phyloP scores from a whole-genome alignment of 2,329 filamentous ascomycete genomes.

The Xylariaceae sp. region DNA sequence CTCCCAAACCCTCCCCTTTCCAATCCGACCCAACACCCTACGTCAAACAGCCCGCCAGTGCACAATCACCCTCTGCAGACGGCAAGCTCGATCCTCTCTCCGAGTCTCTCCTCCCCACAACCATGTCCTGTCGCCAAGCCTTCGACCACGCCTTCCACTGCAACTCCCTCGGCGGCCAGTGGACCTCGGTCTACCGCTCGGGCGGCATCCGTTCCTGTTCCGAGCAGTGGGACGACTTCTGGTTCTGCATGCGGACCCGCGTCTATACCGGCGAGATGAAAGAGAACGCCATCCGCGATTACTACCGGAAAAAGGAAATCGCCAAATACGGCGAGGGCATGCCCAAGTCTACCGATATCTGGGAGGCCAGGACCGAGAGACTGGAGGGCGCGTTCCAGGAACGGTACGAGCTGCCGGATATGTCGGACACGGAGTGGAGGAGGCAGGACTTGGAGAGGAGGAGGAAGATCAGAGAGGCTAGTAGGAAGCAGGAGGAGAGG shows the following conservation, averaged over 20 bases:
- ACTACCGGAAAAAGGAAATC: slow-evolving; percentile 63
- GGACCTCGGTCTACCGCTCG: slow-evolving; percentile 85
- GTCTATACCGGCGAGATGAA: slow-evolving; percentile 56
- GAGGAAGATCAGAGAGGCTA: slow-evolving; percentile 17
- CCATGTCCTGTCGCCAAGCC: slow-evolving; percentile 82
- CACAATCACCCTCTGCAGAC: slow-evolving; percentile 8
- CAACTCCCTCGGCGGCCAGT: slow-evolving; percentile 85
- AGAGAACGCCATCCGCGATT: slow-evolving; percentile 58
- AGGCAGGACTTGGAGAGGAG: slow-evolving; percentile 31
- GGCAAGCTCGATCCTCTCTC: slow-evolving; percentile 45
- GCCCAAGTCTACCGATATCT: slow-evolving; percentile 84
- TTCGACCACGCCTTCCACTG: slow-evolving; percentile 96
- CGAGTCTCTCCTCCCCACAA: slow-evolving; percentile 69
- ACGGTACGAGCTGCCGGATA: slow-evolving; percentile 34
- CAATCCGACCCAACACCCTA: slow-evolving; percentile 6
- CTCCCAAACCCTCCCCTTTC: slow-evolving; percentile 14
- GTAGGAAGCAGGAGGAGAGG: slow-evolving; percentile 14
- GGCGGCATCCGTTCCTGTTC: slow-evolving; percentile 72
- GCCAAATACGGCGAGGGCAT: slow-evolving; percentile 59
- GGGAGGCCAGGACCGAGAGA: slow-evolving; percentile 66
- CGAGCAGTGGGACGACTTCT: slow-evolving; percentile 89
- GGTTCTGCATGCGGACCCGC: slow-evolving; percentile 92
- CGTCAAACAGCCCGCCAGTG: background rate
- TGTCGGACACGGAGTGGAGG: slow-evolving; percentile 43
- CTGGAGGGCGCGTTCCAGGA: slow-evolving; percentile 43